phyloP scores from a whole-genome alignment of 805 yeast genomes.

The Cyberlindnera americana region DNA sequence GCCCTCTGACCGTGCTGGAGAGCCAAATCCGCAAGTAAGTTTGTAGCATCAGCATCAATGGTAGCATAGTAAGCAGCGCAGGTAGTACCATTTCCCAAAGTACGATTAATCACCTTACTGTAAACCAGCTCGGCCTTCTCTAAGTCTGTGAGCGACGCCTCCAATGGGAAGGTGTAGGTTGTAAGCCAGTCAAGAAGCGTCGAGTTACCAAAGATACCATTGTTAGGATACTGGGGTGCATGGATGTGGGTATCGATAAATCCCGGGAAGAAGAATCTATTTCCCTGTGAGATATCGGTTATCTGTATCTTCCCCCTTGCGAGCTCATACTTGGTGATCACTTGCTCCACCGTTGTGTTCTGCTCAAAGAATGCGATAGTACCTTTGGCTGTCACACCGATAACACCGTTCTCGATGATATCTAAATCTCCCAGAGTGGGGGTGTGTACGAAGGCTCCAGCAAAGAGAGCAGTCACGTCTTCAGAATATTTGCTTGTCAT shows the following conservation, averaged over 20 bases:
- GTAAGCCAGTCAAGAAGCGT: slow-evolving; percentile 89
- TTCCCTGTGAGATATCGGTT: slow-evolving; percentile 33
- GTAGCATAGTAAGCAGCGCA: slow-evolving; percentile 92
- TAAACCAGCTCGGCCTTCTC: slow-evolving; percentile 61
- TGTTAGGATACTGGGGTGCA: slow-evolving; percentile 81
- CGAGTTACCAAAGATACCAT: slow-evolving; percentile 78
- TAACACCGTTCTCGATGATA: slow-evolving; percentile 48
- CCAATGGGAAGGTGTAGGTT: slow-evolving; percentile 86
- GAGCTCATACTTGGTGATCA: slow-evolving; percentile 11
- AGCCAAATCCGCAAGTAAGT: slow-evolving; percentile 70
- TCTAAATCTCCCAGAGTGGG: slow-evolving; percentile 57
- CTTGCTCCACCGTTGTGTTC: slow-evolving; percentile 4
- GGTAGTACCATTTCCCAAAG: slow-evolving; percentile 82
- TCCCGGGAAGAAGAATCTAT: slow-evolving; percentile 74
- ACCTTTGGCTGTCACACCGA: slow-evolving; percentile 54
- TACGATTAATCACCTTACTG: slow-evolving; percentile 59
- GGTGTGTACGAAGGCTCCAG: slow-evolving; percentile 74
- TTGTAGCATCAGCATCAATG: slow-evolving; percentile 72
- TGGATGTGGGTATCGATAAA: slow-evolving; percentile 81
- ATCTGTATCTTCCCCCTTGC: slow-evolving; percentile 29
- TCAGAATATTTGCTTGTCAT: slow-evolving; percentile 8
- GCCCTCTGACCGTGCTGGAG: slow-evolving; percentile 77
- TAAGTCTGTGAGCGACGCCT: slow-evolving; percentile 57
- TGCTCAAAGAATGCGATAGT: slow-evolving; percentile 29
- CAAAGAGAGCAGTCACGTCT: slow-evolving; percentile 37